Conservation (phyloP, 2,329 filamentous ascomycete genomes). For the Neoarthrinium moseri region DNA sequence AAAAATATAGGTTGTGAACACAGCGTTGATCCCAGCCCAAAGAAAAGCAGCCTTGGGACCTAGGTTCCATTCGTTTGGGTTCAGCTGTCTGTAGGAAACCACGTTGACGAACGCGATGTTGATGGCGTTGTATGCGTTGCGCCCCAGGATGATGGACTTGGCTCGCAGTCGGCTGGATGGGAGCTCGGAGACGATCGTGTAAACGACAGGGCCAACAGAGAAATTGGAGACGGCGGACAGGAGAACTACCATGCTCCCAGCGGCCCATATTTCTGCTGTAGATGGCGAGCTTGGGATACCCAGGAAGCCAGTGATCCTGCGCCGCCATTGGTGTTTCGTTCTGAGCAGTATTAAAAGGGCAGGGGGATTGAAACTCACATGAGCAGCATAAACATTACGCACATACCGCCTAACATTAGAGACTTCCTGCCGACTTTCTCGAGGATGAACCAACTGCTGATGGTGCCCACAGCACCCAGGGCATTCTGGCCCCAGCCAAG, state of each 20-base stretch:
- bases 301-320: constrained; percentile 21
- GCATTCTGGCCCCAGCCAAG: constrained; percentile 34
- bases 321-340: no score
- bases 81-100: constrained; percentile 10
- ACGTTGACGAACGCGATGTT: constrained; percentile 31
- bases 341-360: constrained; percentile 17
- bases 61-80: constrained; percentile 9
- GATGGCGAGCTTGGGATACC: constrained; percentile 32
- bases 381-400: constrained; percentile 35
- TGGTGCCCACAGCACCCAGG: constrained; percentile 38
- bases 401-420: constrained; percentile 37
- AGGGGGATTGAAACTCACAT: constrained; percentile 33
- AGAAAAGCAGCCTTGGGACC: constrained; percentile 10
- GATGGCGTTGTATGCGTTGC: constrained; percentile 34
- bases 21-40: constrained; percentile 30
- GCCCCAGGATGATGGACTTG: constrained; percentile 12
- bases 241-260: constrained; percentile 40
- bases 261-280: constrained; percentile 38
- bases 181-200: constrained; percentile 45
- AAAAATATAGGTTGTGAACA: constrained; percentile 40
- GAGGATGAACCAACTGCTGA: constrained; percentile 38
- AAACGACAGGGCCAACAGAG: constrained; percentile 45
- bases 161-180: constrained; percentile 37
- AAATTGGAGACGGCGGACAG: constrained; percentile 42
- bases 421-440: constrained; percentile 37